A percentile compares a stretch with the other conserved stretches of the same genome.
These are phyloP conservation scores for Aspergillus ellipticus DNA, from an alignment of 495 filamentous ascomycete species.

Conservation along the genomic window DNA sequence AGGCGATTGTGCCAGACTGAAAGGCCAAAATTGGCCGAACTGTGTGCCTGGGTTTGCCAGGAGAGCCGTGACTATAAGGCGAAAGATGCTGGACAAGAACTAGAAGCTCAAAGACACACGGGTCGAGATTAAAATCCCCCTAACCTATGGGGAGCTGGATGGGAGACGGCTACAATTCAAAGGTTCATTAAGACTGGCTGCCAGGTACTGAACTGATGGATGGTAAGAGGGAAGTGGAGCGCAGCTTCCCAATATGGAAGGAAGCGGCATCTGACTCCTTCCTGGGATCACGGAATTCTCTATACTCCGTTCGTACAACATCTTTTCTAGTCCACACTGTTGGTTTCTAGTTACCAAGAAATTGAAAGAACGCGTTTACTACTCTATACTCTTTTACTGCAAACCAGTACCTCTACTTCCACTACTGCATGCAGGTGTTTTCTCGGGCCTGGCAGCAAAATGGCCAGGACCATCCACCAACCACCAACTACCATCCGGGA, in stretches of 20 bases:
- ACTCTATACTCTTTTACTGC: too few species aligned
- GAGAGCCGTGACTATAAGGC: slow-evolving; percentile 17
- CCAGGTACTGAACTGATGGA: too few species aligned
- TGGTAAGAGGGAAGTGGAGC: too few species aligned
- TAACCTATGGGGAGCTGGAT: slow-evolving; percentile 16
- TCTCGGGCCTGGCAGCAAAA: neutral
- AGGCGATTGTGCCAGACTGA: slow-evolving; percentile 20
- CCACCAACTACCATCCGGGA: slow-evolving; percentile 10
- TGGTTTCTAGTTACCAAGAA: too few species aligned
- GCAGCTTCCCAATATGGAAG: too few species aligned
- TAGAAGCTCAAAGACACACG: slow-evolving; percentile 4
- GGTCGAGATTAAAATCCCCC: neutral
- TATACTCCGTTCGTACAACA: too few species aligned
- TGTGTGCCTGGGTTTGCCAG: slow-evolving; percentile 11
- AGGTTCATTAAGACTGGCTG: slow-evolving; percentile 15
- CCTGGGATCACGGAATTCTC: too few species aligned
- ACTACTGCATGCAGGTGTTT: slow-evolving; percentile 21
- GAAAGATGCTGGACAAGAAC: slow-evolving; percentile 7
- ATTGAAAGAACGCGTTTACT: too few species aligned
- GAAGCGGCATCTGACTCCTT: too few species aligned
- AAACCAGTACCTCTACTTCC: slow-evolving; percentile 23
- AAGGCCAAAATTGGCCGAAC: neutral
- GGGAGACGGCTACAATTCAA: slow-evolving; percentile 11
- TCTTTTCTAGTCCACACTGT: too few species aligned
- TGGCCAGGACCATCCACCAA: neutral